Conservation (phyloP, 148 eudicot species). For the Polygonum maritimum region DNA sequence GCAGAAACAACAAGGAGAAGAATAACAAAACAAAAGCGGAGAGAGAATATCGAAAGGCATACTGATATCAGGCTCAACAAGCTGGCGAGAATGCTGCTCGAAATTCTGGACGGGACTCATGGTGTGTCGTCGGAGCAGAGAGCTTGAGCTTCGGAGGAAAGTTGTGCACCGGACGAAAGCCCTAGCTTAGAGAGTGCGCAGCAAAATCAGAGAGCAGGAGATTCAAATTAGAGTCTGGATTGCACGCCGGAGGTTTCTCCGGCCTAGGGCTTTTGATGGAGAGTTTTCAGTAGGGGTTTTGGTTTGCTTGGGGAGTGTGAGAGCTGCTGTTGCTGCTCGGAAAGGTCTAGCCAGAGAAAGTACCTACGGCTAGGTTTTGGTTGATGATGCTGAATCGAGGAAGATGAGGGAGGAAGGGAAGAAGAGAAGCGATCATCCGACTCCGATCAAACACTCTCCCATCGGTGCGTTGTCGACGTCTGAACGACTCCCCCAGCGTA, state of each 20-base stretch:
- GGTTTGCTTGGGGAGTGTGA: neutral
- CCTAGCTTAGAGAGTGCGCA: conserved; percentile 6
- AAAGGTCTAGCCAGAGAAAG: neutral
- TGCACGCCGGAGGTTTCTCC: neutral
- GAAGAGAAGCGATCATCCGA: neutral
- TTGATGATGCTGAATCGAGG: neutral
- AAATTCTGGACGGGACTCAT: conserved; percentile 96
- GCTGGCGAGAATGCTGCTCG: conserved; percentile 82
- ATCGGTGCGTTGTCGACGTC: neutral
- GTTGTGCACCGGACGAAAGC: neutral
- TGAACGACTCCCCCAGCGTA: neutral
- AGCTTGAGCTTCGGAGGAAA: neutral
- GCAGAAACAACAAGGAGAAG: neutral
- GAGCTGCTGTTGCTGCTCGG: neutral
- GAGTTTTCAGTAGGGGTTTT: neutral
- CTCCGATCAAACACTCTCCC: neutral
- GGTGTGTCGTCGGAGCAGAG: conserved; percentile 12
- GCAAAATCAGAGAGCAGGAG: neutral
- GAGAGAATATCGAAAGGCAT: conserved; percentile 10
- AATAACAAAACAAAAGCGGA: neutral
- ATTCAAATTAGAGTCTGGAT: neutral
- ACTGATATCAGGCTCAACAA: conserved; percentile 66
- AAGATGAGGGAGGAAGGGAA: neutral
- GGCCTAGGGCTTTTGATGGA: conserved; percentile 1
- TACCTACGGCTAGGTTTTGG: neutral